Conservation (phyloP, 352 stramenopile species). For the Aphanomyces stellatus region DNA sequence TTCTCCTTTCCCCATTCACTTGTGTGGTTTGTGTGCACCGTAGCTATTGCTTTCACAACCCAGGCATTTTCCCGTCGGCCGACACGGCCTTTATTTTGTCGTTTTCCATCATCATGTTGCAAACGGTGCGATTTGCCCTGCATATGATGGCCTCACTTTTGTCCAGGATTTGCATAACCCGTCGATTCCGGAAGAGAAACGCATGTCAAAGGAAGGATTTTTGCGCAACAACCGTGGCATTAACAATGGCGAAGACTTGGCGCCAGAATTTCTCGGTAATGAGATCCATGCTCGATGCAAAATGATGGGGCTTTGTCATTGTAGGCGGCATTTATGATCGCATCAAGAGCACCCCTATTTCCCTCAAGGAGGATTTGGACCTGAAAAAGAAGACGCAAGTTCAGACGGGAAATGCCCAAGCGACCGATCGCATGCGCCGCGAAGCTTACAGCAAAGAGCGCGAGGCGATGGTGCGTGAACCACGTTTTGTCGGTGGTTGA, state of each 20-base stretch:
- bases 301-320: no score
- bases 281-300: no score
- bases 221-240: slow-evolving; percentile 96
- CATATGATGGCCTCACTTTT: neutral
- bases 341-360: slow-evolving; percentile 94
- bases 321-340: slow-evolving; percentile 88
- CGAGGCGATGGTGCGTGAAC: slow-evolving; percentile 57
- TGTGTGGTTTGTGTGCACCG: neutral
- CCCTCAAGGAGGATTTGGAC: slow-evolving; percentile 95
- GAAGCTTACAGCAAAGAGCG: slow-evolving; percentile 80
- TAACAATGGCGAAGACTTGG: slow-evolving; percentile 93
- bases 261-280: slow-evolving; percentile 84
- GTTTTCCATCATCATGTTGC: slow-evolving; percentile 89
- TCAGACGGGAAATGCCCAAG: slow-evolving; percentile 20
- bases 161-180: slow-evolving; percentile 96
- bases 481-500: neutral
- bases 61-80: slow-evolving; percentile 88
- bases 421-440: slow-evolving; percentile 35
- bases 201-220: slow-evolving; percentile 97
- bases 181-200: slow-evolving; percentile 93
- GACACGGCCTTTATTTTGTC: slow-evolving; percentile 98
- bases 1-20: neutral
- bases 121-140: slow-evolving; percentile 28
- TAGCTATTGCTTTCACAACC: slow-evolving; percentile 48
- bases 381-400: slow-evolving; percentile 38